Evolutionary conservation across 805 yeast genomes (phyloP), one percentile per base, ranked within the genome.

Genomic region (Starmerella stigmatis): DNA sequence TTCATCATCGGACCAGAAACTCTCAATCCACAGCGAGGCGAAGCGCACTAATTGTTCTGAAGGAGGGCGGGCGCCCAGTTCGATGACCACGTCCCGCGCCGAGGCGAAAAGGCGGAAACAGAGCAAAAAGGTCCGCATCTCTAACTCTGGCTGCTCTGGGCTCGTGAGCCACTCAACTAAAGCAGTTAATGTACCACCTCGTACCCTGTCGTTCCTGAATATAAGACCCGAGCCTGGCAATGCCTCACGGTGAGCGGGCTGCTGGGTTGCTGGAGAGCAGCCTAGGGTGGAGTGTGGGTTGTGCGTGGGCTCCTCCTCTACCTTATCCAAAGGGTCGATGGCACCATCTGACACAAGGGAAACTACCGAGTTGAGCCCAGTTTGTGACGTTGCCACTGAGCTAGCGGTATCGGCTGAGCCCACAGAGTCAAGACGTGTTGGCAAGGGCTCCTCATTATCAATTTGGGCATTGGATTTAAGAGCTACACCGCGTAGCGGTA

Each of bases 1-100:
- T 60, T 86, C 94, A 16, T 57, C 58, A 34, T 71, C 75, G 51
- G 78, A 75, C 96, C 96, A 89, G 60, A 81, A 86, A 42, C 92
- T 79, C 61, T 86, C 94, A 61, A 89, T 65, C 98, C 98, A 89
- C 17, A 54, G 33, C 17, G 44, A 39, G 11, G 58, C 60, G 8
- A 57, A 25, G 20, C 46, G 53, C 21, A 22, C 23, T 60, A 92
- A 71, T 51, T 71, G 78, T 55, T 26, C n/a, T 8, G 49, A 34
- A 16, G 45, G 46, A 28, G 46, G 51, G 51, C 92, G 66, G 5
- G 72, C 60, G 41, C 82, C 76, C 33, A 86, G 67, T 50, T 74
- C 79, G 55, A 81, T 85, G 32, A 82, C 67, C 22, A 88, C 65
- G 48, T 81, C 84, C 26, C 71, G 66, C 1, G 88, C 76, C 40